phyloP scores from a whole-genome alignment of 169 alveolate genomes.

The Prorocentrum cordatum region DNA sequence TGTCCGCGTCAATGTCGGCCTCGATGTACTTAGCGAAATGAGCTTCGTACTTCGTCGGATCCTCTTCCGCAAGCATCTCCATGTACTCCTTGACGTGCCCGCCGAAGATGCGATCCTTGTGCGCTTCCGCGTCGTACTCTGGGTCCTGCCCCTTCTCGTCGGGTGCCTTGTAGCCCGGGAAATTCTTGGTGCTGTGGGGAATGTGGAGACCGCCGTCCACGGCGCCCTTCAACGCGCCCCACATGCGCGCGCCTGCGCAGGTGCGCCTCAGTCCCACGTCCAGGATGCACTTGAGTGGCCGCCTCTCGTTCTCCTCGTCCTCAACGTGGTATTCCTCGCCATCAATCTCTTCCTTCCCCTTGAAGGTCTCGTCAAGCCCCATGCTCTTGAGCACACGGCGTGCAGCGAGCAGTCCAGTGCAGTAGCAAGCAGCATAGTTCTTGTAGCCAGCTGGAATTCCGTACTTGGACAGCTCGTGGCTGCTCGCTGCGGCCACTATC shows the following conservation, averaged over 20 bases:
- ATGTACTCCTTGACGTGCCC: conserved; percentile 78
- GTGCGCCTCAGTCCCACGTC: conserved; percentile 96
- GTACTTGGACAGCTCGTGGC: conserved; percentile 92
- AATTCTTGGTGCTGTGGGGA: conserved; percentile 97
- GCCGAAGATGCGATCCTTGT: conserved; percentile 97
- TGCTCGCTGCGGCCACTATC: conserved; percentile 93
- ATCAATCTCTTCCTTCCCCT: conserved; percentile 90
- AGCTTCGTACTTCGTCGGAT: conserved; percentile 87
- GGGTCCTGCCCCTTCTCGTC: conserved; percentile 82
- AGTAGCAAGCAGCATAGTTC: conserved; percentile 99
- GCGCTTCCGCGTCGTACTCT: conserved; percentile 94
- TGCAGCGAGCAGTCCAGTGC: conserved; percentile 97
- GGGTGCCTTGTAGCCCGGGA: conserved; percentile 92
- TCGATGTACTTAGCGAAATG: conserved; percentile 93
- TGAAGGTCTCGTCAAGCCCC: conserved; percentile 84
- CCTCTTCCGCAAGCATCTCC: conserved; percentile 88
- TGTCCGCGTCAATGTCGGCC: conserved; percentile 87
- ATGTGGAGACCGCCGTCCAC: conserved; percentile 99
- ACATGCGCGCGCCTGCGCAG: conserved; percentile 95
- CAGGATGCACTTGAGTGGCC: conserved; percentile 98
- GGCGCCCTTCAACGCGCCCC: conserved; percentile 99
- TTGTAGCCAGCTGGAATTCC: conserved; percentile 98
- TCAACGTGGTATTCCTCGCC: conserved; percentile 95
- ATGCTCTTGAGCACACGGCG: conserved; percentile 92
- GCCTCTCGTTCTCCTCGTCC: conserved; percentile 89